Evolutionary conservation across 495 filamentous ascomycete species (phyloP).

Genomic region (Amniculicola lignicola): DNA sequence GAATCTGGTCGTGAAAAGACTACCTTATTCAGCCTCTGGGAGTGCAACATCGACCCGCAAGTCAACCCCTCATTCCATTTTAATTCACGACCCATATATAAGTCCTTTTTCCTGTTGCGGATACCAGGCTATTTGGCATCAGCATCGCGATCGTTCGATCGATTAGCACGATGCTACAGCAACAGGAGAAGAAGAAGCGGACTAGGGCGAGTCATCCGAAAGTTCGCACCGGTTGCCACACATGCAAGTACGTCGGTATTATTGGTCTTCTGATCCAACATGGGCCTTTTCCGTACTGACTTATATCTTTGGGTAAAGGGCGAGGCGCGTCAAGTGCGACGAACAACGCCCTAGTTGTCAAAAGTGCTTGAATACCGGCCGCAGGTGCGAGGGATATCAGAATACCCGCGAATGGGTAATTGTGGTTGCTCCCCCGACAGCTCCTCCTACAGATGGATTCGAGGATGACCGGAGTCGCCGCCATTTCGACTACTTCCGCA

Average conservation of each 20-base stretch:
- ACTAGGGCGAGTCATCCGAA: slow-evolving; percentile 28
- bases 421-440: slow-evolving; percentile 17
- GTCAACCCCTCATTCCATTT: background rate
- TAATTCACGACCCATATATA: slow-evolving; percentile 9
- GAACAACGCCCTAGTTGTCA: slow-evolving; percentile 44
- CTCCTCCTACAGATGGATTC: slow-evolving; percentile 22
- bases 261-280: background rate
- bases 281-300: background rate
- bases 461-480: slow-evolving; percentile 27
- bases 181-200: slow-evolving; percentile 17
- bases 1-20: background rate
- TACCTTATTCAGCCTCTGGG: slow-evolving; percentile 6
- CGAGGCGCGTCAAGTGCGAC: slow-evolving; percentile 48
- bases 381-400: slow-evolving; percentile 47
- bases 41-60: too few species aligned
- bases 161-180: too few species aligned
- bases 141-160: too few species aligned
- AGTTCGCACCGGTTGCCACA: slow-evolving; percentile 24
- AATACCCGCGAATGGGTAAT: slow-evolving; percentile 20
- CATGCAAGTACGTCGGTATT: slow-evolving; percentile 27
- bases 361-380: slow-evolving; percentile 43
- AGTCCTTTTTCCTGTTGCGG: too few species aligned
- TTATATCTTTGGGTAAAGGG: slow-evolving; percentile 23
- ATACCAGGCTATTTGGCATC: too few species aligned
- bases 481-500: slow-evolving; percentile 29